Base-by-base conservation (phyloP, 768 basidiomycete genomes). In the Leccinum longicurvipes region DNA sequence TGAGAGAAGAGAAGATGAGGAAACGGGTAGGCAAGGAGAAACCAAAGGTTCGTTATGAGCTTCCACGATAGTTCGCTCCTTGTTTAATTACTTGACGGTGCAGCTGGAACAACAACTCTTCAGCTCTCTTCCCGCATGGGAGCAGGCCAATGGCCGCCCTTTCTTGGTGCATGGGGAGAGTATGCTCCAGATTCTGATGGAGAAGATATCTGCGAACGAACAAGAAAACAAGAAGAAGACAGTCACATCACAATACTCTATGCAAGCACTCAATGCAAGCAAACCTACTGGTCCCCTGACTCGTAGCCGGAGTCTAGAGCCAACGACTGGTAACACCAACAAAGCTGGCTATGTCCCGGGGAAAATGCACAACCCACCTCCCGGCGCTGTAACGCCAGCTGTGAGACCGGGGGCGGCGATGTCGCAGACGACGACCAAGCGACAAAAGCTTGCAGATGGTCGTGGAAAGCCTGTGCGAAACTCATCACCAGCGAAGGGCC, bases 1-100 rank as follows among this genome's bases (percentile, higher is more conserved):
- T 98, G 51, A 81, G 92, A 56, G 96, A 99, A 72, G 96, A 98
- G 76, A 97, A 97, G 79, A 93, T 96, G 87, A 81, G 96, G 52
- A 98, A 98, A 71, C 79, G 95, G 27, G 93, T 99, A 14, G 80
- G 79, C 54, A 90, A 91, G 68, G 89, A 96, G 74, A 98, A 97
- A 67, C 96, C 96, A 25, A 82, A 89, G 67, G 96, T 97, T 67
- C 74, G 48, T 50, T 44, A 19, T 34, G 25, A 7, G 23, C 2
- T 19, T 10, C 25, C 1, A 23, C 6, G 0, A 14, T 23, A 14
- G 24, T 55, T 29, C 6, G 27, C 44, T 25, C 8, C 14, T 31
- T 47, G 9, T 47, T 32, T 53, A 49, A 51, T 32, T 24, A 27
- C 42, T 49, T 19, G 64, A 93, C 89, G 36, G 24, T 39, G 17